phyloP scores from a whole-genome alignment of 257 asterid species.

The Haberlea rhodopensis region DNA sequence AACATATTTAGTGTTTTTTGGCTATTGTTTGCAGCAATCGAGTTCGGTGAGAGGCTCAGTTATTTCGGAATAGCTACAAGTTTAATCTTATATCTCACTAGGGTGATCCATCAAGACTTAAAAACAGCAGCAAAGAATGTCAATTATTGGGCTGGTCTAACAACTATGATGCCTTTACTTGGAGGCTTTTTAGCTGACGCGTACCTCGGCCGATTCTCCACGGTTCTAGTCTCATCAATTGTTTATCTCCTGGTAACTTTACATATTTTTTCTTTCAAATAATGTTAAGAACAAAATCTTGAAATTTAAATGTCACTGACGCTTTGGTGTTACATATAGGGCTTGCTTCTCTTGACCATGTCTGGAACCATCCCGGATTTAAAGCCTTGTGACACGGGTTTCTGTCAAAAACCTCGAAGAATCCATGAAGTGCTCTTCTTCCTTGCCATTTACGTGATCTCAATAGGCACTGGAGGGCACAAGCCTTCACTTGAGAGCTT shows the following conservation, averaged over 20 bases:
- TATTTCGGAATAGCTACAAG: slow-evolving; percentile 79
- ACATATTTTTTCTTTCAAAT: neutral
- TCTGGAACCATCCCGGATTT: slow-evolving; percentile 51
- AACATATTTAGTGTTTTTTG: neutral
- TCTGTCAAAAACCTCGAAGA: slow-evolving; percentile 35
- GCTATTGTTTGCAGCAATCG: slow-evolving; percentile 49
- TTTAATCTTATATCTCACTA: slow-evolving; percentile 76
- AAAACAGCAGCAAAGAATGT: slow-evolving; percentile 74
- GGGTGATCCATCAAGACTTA: slow-evolving; percentile 69
- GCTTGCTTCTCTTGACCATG: slow-evolving; percentile 64
- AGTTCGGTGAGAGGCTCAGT: slow-evolving; percentile 83
- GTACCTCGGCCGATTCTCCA: slow-evolving; percentile 79
- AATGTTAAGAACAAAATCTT: neutral
- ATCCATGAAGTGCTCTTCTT: slow-evolving; percentile 63
- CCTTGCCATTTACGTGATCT: too few relatives aligned
- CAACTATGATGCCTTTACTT: slow-evolving; percentile 74
- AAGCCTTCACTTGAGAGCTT: slow-evolving; percentile 92
- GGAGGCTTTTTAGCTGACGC: slow-evolving; percentile 93
- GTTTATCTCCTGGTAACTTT: slow-evolving; percentile 62
- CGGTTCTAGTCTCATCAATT: slow-evolving; percentile 58
- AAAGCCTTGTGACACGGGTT: slow-evolving; percentile 41
- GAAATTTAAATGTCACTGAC: neutral
- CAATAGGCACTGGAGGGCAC: slow-evolving; percentile 89
- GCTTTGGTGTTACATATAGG: slow-evolving; percentile 41
- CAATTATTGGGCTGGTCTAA: slow-evolving; percentile 83